Conservation (phyloP, 192 early-diverging fungal species). For the Coemansia reversa region DNA sequence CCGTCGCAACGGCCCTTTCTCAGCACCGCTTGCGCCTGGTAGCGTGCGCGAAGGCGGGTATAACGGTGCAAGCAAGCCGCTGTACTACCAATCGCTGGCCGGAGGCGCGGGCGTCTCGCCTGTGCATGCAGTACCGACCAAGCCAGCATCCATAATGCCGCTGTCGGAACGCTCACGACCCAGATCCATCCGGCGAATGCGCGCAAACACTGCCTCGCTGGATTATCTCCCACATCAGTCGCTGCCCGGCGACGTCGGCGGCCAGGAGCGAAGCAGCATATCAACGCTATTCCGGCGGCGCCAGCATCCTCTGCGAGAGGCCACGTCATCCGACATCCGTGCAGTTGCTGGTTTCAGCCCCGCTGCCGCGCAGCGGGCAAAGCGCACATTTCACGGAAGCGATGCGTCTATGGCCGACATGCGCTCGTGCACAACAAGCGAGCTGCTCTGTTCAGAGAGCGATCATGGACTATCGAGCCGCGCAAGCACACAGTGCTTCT, state of each 20-base stretch:
- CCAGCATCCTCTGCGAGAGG: slow-evolving; percentile 46
- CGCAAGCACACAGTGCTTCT: slow-evolving; percentile 29
- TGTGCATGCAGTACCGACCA: background rate
- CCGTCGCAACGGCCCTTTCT: slow-evolving; percentile 21
- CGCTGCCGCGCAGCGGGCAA: slow-evolving; percentile 48
- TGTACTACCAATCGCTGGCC: slow-evolving; percentile 36
- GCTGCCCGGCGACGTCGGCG: background rate
- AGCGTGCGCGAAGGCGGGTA: background rate
- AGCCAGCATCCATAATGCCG: slow-evolving; percentile 11
- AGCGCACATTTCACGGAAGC: slow-evolving; percentile 32
- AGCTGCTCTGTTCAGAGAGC: slow-evolving; percentile 28
- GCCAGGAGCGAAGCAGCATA: slow-evolving; percentile 16
- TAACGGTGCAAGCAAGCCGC: slow-evolving; percentile 13
- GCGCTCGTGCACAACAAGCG: slow-evolving; percentile 41
- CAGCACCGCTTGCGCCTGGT: slow-evolving; percentile 26
- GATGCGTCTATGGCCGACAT: slow-evolving; percentile 42
- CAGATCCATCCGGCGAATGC: slow-evolving; percentile 38
- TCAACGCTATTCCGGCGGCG: slow-evolving; percentile 41
- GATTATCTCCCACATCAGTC: slow-evolving; percentile 27
- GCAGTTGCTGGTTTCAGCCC: slow-evolving; percentile 52
- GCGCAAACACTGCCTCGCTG: slow-evolving; percentile 48
- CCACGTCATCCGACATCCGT: slow-evolving; percentile 39
- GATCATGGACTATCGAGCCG: slow-evolving; percentile 23
- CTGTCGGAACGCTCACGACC: slow-evolving; percentile 21
- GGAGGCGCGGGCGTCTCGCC: background rate